Base-by-base conservation (phyloP, 805 yeast species). In the Schizosaccharomyces cryophilus region DNA sequence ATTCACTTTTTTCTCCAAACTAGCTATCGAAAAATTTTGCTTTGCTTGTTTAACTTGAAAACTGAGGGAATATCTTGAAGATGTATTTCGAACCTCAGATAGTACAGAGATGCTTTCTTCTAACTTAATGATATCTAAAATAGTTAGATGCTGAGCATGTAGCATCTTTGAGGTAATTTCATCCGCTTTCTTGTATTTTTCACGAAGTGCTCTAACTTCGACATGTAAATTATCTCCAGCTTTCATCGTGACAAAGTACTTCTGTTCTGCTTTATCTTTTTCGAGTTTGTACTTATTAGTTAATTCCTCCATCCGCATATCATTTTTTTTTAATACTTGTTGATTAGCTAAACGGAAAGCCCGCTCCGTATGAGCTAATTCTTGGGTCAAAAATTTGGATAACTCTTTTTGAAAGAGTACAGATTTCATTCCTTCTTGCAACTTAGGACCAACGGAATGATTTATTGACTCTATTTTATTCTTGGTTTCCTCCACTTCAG, bases 221-320 rank as follows among this genome's bases (percentile, higher is more conserved):
- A 78, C 74, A 13, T 73, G 70, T 42, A 85, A 73, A 0, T 89
- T 78, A 69, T 89, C 96, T 66, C 85, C 85, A 1, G 85, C 76
- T 65, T 96, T 78, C 96, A 90, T 89, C 1, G 95, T 88, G 21
- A 90, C 85, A 70, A 89, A 88, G 69, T 89, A 90, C 72, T 89
- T 89, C 68, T 90, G 95, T 70, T 89, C 96, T 0, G 96, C 95
- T 68, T 87, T 86, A 51, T 81, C 78, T 69, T 90, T 90, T 68
- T 45, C 56, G n/a, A 51, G 7, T 19, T 29, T 51, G 4, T 24
- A 51, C 15, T 21, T 51, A 4, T 17, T 24, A 19, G 15, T 24
- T 13, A 51, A 51, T 29, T 51, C 56, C 7, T 51, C 35, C n/a
- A 19, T 9, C 7, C 35, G 56, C 19, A 17, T 9, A 17, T 21